Base-by-base conservation (phyloP, 108 stramenopile genomes). In the Nannochloropsis gaditana region DNA sequence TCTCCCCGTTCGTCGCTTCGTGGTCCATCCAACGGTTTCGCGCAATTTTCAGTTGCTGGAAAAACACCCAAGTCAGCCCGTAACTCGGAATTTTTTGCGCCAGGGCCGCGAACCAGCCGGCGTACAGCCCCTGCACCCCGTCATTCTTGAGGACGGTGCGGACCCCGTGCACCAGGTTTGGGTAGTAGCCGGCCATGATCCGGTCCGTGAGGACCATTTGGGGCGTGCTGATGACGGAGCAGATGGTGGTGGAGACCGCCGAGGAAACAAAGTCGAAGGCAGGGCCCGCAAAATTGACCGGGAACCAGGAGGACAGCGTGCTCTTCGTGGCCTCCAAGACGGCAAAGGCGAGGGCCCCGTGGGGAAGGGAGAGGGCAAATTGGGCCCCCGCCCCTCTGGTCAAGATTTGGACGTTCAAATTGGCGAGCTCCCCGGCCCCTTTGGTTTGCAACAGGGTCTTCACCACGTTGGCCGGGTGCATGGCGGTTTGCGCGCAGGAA, bases 191-290 rank as follows among this genome's bases (percentile, higher is more conserved):
- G 9, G 96, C 96, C 98, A 99, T 99, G 84, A 99, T 96, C 83
- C 97, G 95, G 88, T 94, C 93, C 15, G 90, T 91, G 11, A 99
- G 94, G 94, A 99, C 96, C 97, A 97, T 97, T 89, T 97, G 96
- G 0, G 97, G 95, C 21, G 95, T 95, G 15, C 93, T 93, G 21
- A 96, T 43, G 9, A 96, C 91, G 42, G 95, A 95, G 89, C 96
- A 97, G 82, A 95, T 92, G 15, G 97, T 87, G 9, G 97, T 98
- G 17, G 94, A 93, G 45, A 95, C 86, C 17, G 95, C 94, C 45
- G 92, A 94, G n/a, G 94, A 95, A 44, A 94, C 43, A 90, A 98
- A 97, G 86, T 98, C 97, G 85, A 97, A 91, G 17, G 91, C 95
- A 6, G 96, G 93, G 42, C 97, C 95, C n/a, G 89, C 89, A 10